phyloP scores from a whole-genome alignment of 805 yeast species.

The Candida parachauliodes region DNA sequence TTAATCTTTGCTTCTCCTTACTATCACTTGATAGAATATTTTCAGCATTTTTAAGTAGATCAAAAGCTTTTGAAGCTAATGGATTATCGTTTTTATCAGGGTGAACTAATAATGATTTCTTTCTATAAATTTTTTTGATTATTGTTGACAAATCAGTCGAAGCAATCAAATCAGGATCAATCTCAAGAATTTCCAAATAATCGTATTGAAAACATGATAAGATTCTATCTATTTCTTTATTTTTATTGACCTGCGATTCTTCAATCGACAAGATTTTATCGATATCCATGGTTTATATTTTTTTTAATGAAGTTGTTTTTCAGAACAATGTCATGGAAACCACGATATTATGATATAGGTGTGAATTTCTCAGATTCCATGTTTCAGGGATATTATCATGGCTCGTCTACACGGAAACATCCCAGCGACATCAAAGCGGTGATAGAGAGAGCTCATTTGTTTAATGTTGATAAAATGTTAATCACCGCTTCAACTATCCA shows the following conservation, averaged over 20 bases:
- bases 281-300: background rate
- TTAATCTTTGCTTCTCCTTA: slow-evolving; percentile 17
- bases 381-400: slow-evolving; percentile 80
- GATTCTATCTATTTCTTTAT: slow-evolving; percentile 56
- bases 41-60: slow-evolving; percentile 54
- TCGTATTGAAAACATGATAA: slow-evolving; percentile 46
- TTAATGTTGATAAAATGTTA: slow-evolving; percentile 66
- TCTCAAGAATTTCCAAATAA: slow-evolving; percentile 51
- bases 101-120: slow-evolving; percentile 61
- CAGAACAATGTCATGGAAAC: slow-evolving; percentile 25
- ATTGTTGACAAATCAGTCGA: slow-evolving; percentile 6
- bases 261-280: slow-evolving; percentile 18
- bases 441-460: slow-evolving; percentile 58
- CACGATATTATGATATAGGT: slow-evolving; percentile 44
- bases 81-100: slow-evolving; percentile 61
- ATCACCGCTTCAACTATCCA: slow-evolving; percentile 78
- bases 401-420: slow-evolving; percentile 53
- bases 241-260: slow-evolving; percentile 33
- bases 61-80: slow-evolving; percentile 64
- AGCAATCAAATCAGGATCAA: slow-evolving; percentile 22
- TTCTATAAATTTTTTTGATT: slow-evolving; percentile 48
- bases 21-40: slow-evolving; percentile 21
- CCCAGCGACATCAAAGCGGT: slow-evolving; percentile 62
- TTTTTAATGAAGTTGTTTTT: slow-evolving; percentile 3
- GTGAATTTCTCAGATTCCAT: slow-evolving; percentile 86